Percentiles rank a stretch among this genome's conserved stretches.
phyloP scores from a whole-genome alignment of 208 protist genomes.

The Trypanosomatidae sp. region DNA sequence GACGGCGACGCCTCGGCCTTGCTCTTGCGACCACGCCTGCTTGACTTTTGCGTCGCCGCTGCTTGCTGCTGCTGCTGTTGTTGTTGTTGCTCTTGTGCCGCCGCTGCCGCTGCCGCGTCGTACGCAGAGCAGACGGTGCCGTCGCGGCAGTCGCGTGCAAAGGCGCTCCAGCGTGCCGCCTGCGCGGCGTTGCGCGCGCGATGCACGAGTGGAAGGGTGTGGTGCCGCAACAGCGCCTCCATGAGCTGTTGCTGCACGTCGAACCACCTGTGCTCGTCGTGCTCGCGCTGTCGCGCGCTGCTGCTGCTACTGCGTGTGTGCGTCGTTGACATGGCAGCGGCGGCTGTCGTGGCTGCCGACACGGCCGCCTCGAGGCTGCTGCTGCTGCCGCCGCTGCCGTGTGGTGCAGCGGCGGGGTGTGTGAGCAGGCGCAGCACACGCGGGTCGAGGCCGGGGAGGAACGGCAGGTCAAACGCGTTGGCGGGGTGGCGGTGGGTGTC shows the following conservation, averaged over 20 bases:
- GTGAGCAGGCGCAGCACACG: neutral
- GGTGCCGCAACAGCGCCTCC: conserved; percentile 37
- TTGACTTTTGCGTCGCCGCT: conserved; percentile 1
- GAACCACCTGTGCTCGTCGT: conserved; percentile 34
- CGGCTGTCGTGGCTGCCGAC: conserved; percentile 8
- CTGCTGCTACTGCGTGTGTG: conserved; percentile 17
- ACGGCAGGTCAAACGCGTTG: conserved; percentile 37
- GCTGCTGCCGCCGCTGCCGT: conserved; percentile 10
- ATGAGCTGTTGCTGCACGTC: conserved; percentile 56
- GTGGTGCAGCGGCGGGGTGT: conserved; percentile 8
- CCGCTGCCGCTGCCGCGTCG: neutral
- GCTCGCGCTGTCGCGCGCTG: conserved; percentile 28
- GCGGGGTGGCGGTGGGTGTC: conserved; percentile 7
- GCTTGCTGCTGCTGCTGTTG: neutral
- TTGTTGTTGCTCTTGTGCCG: neutral
- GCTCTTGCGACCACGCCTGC: neutral
- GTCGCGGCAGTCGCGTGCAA: conserved; percentile 8
- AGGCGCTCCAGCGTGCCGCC: conserved; percentile 17
- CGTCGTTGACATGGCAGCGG: conserved; percentile 7
- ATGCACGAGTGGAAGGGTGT: conserved; percentile 46
- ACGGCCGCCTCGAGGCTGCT: too few relatives aligned
- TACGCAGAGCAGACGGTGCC: neutral
- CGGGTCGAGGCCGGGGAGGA: conserved; percentile 8
- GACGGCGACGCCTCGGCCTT: neutral
- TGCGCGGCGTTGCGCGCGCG: conserved; percentile 11